Conservation (phyloP, 345 rosid genomes). For the Moricandia moricandioides region DNA sequence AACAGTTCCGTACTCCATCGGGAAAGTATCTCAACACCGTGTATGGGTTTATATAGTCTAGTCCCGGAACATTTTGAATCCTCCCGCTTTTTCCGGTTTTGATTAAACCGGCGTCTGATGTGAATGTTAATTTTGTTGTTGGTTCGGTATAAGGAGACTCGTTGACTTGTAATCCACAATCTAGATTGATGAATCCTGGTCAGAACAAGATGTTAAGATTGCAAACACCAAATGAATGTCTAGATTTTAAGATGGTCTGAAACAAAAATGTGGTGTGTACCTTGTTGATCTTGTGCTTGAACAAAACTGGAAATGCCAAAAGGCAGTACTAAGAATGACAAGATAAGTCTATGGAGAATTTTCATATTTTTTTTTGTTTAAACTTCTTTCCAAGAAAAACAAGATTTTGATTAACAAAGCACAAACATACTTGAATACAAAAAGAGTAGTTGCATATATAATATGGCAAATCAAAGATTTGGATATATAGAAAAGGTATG, state of each 20-base stretch:
- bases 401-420: neutral
- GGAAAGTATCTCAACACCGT: slow-evolving; percentile 32
- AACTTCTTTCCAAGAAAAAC: neutral
- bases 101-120: slow-evolving; percentile 16
- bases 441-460: neutral
- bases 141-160: slow-evolving; percentile 36
- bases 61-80: slow-evolving; percentile 13
- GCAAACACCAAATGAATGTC: neutral
- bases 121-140: slow-evolving; percentile 25
- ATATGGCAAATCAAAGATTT: slow-evolving; percentile 7
- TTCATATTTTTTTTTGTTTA: slow-evolving; percentile 22
- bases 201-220: neutral
- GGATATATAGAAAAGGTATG: neutral
- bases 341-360: neutral
- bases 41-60: slow-evolving; percentile 17
- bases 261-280: slow-evolving; percentile 1
- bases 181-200: slow-evolving; percentile 30
- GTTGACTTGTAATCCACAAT: slow-evolving; percentile 26
- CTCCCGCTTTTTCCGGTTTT: slow-evolving; percentile 24
- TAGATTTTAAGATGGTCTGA: neutral
- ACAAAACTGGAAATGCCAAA: neutral
- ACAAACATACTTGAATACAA: neutral
- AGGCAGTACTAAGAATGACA: slow-evolving; percentile 5
- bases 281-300: slow-evolving; percentile 34
- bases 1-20: slow-evolving; percentile 29